These are phyloP conservation scores for Pseudogymnoascus sp. DNA, from an alignment of 2,329 filamentous ascomycete species.

Conservation along the genomic window DNA sequence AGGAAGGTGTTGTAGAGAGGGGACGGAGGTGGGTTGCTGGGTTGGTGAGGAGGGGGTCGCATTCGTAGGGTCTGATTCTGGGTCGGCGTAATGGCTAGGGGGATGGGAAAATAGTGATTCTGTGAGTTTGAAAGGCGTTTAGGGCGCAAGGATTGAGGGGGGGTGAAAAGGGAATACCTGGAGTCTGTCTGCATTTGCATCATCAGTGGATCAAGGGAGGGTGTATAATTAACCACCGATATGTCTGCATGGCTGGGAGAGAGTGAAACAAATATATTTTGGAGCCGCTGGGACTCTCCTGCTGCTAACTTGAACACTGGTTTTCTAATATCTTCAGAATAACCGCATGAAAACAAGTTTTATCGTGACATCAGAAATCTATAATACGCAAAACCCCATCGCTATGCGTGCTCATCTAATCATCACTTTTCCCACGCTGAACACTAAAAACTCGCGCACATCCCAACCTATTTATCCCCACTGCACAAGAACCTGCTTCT, in stretches of 20 bases:
- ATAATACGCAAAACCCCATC: not conserved
- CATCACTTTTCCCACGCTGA: not conserved
- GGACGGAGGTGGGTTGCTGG: not conserved
- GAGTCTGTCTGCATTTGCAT: not conserved
- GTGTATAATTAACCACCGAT: not conserved
- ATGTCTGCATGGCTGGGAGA: not conserved
- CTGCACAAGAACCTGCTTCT: constrained; percentile 54
- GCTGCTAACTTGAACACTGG: not conserved
- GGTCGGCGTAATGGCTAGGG: not conserved
- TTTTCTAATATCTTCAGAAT: not conserved
- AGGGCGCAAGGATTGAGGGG: not conserved
- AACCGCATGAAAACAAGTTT: not conserved
- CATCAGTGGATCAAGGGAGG: not conserved
- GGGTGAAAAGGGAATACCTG: not conserved
- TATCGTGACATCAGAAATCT: not conserved
- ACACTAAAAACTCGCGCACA: not conserved
- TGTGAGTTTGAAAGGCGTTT: not conserved
- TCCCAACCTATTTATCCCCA: constrained; percentile 41
- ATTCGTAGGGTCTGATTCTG: not conserved
- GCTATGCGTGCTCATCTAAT: constrained; percentile 1
- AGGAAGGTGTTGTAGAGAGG: not conserved
- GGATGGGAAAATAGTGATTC: not conserved
- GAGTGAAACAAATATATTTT: not conserved
- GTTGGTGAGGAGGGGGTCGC: not conserved
- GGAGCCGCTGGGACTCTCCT: not conserved